Conservation (phyloP, 1,284 basidiomycete genomes). For the Ceratobasidium sp. region DNA sequence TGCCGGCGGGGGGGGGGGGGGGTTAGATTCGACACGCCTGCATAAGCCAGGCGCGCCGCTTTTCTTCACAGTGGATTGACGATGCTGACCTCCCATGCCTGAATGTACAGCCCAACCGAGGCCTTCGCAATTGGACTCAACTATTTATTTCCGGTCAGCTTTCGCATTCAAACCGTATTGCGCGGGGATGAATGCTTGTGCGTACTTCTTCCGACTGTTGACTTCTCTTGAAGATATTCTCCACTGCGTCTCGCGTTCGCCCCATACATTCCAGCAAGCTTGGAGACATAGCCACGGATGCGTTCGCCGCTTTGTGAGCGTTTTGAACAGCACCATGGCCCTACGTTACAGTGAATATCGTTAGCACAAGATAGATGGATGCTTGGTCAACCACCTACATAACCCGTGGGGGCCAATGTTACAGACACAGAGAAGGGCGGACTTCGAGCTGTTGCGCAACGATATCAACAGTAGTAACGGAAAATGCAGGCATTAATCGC, state of each 20-base stretch:
- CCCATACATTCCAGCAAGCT: slow-evolving; percentile 19
- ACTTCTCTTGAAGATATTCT: not conserved
- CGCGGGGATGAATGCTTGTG: not conserved
- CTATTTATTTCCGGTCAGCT: not conserved
- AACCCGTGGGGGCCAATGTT: not conserved
- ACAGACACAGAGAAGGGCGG: not conserved
- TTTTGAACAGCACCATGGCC: not conserved
- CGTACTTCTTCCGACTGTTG: not conserved
- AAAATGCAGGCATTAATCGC: not conserved
- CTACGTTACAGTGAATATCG: not conserved
- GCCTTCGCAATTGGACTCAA: not conserved
- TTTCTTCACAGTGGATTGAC: no score
- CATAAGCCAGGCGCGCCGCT: no score
- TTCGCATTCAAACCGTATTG: not conserved
- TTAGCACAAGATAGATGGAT: not conserved
- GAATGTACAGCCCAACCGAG: not conserved
- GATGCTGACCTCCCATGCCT: slow-evolving; percentile 16
- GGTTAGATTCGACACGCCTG: not conserved
- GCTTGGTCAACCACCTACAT: not conserved
- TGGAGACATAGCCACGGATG: not conserved
- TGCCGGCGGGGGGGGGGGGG: not conserved
- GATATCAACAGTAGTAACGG: not conserved
- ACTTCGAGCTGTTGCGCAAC: not conserved
- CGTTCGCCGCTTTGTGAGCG: not conserved
- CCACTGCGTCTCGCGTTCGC: not conserved